These are phyloP conservation scores for Juglanconis oblonga DNA, from an alignment of 2,329 filamentous ascomycete species.

Conservation along the genomic window DNA sequence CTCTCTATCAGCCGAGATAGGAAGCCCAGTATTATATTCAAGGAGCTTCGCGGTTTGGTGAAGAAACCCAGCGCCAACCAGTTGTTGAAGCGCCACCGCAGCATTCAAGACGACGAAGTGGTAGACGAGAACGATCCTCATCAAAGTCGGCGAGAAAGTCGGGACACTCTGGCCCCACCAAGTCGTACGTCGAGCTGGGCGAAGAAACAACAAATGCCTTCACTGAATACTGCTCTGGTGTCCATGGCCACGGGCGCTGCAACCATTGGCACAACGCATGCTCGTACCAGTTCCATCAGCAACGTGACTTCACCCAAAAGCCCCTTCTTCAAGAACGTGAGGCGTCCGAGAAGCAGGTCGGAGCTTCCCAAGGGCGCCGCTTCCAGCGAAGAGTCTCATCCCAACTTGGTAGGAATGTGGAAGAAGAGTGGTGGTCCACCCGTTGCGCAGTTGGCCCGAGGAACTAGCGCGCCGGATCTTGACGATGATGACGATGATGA, in stretches of 20 bases:
- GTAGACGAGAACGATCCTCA: conserved; percentile 26
- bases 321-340: conserved; percentile 44
- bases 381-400: conserved; percentile 34
- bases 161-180: conserved; percentile 50
- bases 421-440: conserved; percentile 53
- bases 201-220: conserved; percentile 49
- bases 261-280: conserved; percentile 54
- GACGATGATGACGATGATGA: conserved; percentile 45
- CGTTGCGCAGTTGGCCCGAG: conserved; percentile 44
- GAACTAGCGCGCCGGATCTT: conserved; percentile 26
- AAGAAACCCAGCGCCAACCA: conserved; percentile 45
- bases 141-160: conserved; percentile 35
- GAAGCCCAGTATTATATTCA: conserved; percentile 54
- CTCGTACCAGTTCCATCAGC: conserved; percentile 60
- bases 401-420: conserved; percentile 48
- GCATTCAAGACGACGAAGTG: conserved; percentile 34
- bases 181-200: conserved; percentile 50
- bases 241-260: conserved; percentile 54
- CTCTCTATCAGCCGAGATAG: conserved; percentile 52
- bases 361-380: conserved; percentile 42
- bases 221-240: conserved; percentile 57
- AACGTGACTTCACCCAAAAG: conserved; percentile 52
- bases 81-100: conserved; percentile 46
- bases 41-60: conserved; percentile 48
- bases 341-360: conserved; percentile 54